Conservation (phyloP, 2,329 filamentous ascomycete genomes). For the Epichloe sibirici region DNA sequence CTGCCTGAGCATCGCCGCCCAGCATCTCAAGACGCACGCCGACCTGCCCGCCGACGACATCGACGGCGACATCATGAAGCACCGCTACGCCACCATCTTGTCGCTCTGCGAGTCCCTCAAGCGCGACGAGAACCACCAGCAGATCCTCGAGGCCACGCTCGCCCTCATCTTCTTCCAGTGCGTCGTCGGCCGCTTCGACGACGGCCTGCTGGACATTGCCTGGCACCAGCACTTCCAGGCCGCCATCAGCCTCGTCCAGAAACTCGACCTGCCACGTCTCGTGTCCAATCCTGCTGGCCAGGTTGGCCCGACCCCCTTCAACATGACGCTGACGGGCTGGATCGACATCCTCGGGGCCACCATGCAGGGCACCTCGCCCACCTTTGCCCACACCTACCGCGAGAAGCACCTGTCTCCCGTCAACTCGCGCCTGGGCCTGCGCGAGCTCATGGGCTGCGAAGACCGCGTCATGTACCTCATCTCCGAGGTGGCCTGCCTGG, state of each 20-base stretch:
- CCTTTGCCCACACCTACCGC: constrained; percentile 89
- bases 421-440: constrained; percentile 57
- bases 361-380: constrained; percentile 75
- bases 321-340: constrained; percentile 90
- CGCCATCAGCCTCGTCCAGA: constrained; percentile 71
- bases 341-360: constrained; percentile 94
- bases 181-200: constrained; percentile 75
- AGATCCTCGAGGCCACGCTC: constrained; percentile 84
- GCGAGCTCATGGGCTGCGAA: constrained; percentile 94
- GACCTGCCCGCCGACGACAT: constrained; percentile 58
- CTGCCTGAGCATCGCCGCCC: constrained; percentile 83
- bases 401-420: constrained; percentile 70
- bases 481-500: constrained; percentile 91
- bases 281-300: constrained; percentile 47
- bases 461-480: constrained; percentile 97
- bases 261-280: constrained; percentile 63
- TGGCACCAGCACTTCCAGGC: constrained; percentile 98
- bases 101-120: constrained; percentile 74
- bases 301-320: constrained; percentile 61
- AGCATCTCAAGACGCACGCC: constrained; percentile 70
- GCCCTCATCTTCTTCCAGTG: constrained; percentile 96
- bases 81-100: constrained; percentile 78
- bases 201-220: constrained; percentile 77
- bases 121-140: constrained; percentile 67
- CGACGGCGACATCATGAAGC: constrained; percentile 82